phyloP scores from a whole-genome alignment of 441 rosid species.

The Raphanus hybrid region DNA sequence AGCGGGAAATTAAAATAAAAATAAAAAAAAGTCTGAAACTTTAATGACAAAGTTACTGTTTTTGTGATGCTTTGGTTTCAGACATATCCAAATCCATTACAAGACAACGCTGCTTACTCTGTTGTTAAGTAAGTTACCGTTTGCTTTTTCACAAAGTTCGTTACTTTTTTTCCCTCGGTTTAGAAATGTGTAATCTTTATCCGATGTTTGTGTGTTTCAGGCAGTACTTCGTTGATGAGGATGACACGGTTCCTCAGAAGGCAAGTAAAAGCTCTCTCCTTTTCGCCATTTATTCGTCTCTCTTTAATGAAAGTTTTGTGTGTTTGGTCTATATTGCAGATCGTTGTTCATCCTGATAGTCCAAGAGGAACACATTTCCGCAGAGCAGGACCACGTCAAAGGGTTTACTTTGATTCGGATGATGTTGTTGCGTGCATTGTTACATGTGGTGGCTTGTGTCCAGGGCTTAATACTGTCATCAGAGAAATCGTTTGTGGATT shows the following conservation, averaged over 20 bases:
- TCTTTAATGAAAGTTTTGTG: not conserved
- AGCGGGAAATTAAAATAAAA: slow-evolving; percentile 30
- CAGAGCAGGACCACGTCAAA: slow-evolving; percentile 98
- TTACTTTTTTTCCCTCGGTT: not conserved
- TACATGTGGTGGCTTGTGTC: slow-evolving; percentile 98
- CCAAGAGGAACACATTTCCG: slow-evolving; percentile 91
- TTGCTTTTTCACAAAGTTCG: not conserved
- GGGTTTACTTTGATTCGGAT: slow-evolving; percentile 80
- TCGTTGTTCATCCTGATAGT: slow-evolving; percentile 82
- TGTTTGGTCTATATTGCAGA: slow-evolving; percentile 44
- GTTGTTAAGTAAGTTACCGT: slow-evolving; percentile 80
- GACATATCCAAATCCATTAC: slow-evolving; percentile 81
- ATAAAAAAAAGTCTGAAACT: slow-evolving; percentile 24
- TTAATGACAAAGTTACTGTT: not conserved
- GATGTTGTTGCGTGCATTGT: slow-evolving; percentile 95
- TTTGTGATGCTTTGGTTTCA: slow-evolving; percentile 42
- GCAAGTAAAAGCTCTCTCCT: slow-evolving; percentile 38
- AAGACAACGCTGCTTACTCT: slow-evolving; percentile 85
- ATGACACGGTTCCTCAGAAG: slow-evolving; percentile 84
- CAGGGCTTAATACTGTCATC: slow-evolving; percentile 94
- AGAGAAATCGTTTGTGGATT: slow-evolving; percentile 88
- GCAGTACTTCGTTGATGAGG: slow-evolving; percentile 85
- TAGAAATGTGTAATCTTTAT: slow-evolving; percentile 8
- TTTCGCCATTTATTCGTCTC: not conserved
- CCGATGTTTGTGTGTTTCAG: slow-evolving; percentile 39